phyloP scores from a whole-genome alignment of 2,329 filamentous ascomycete species.

The Xylaria sp. region DNA sequence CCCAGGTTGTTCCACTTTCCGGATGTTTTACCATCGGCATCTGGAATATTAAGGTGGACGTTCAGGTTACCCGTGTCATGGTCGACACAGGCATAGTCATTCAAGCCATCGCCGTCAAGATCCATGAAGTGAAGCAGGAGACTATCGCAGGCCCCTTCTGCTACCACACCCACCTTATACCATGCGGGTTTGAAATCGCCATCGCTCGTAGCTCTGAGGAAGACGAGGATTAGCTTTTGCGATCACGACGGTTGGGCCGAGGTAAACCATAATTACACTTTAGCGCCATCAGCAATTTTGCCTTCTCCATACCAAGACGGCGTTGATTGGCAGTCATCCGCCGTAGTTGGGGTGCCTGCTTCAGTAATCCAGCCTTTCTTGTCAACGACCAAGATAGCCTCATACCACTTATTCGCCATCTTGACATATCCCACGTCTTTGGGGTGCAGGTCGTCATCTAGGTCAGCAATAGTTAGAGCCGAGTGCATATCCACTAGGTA shows the following conservation, averaged over 20 bases:
- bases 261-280: not conserved
- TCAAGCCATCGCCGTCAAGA: conserved; percentile 7
- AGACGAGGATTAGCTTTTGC: not conserved
- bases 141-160: not conserved
- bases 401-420: conserved; percentile 5
- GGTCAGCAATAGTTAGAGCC: not conserved
- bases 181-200: not conserved
- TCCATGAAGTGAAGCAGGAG: conserved; percentile 2
- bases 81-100: conserved; percentile 10
- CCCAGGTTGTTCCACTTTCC: not conserved
- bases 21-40: not conserved
- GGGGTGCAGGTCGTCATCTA: conserved; percentile 1
- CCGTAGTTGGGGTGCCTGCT: not conserved
- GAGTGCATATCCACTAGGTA: not conserved
- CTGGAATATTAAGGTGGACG: not conserved
- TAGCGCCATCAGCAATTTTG: not conserved
- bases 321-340: not conserved
- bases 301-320: not conserved
- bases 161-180: not conserved
- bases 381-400: not conserved
- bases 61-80: not conserved
- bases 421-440: conserved; percentile 13
- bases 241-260: not conserved
- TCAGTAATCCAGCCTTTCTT: not conserved
- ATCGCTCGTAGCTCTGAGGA: not conserved